Conservation (phyloP, 2,329 filamentous ascomycete genomes). For the Penicillium frequentans region DNA sequence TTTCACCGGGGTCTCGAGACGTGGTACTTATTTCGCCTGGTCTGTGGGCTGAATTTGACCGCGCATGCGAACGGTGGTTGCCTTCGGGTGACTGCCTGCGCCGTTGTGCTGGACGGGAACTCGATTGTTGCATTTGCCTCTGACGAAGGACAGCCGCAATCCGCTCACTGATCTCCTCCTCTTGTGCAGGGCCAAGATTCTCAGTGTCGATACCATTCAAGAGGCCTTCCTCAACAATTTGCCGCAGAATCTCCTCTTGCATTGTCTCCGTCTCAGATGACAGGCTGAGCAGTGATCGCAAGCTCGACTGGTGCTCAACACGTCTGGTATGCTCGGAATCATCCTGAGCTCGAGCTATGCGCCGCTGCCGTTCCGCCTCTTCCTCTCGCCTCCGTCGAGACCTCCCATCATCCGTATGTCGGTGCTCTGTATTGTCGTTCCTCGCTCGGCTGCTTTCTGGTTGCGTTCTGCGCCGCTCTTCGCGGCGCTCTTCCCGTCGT, state of each 20-base stretch:
- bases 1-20: slow-evolving; percentile 19
- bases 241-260: slow-evolving; percentile 82
- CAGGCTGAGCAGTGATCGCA: slow-evolving; percentile 79
- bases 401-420: slow-evolving; percentile 39
- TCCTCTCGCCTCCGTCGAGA: slow-evolving; percentile 38
- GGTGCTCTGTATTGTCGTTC: slow-evolving; percentile 38
- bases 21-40: slow-evolving; percentile 14
- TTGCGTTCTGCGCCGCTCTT: slow-evolving; percentile 22
- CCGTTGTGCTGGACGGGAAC: slow-evolving; percentile 37
- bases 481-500: slow-evolving; percentile 27
- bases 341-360: slow-evolving; percentile 17
- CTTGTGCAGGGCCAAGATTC: slow-evolving; percentile 77
- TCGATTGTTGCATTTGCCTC: slow-evolving; percentile 58
- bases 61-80: slow-evolving; percentile 27
- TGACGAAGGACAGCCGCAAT: slow-evolving; percentile 87
- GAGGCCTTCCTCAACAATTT: slow-evolving; percentile 84
- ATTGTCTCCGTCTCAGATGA: slow-evolving; percentile 71
- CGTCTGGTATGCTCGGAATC: slow-evolving; percentile 51
- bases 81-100: slow-evolving; percentile 32
- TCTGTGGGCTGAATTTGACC: slow-evolving; percentile 33
- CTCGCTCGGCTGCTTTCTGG: slow-evolving; percentile 29
- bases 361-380: slow-evolving; percentile 31
- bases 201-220: slow-evolving; percentile 86
- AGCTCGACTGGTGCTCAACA: slow-evolving; percentile 85
- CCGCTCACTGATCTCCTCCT: slow-evolving; percentile 85